phyloP scores from a whole-genome alignment of 1,284 basidiomycete species.

The Cryptococcus hybrid region DNA sequence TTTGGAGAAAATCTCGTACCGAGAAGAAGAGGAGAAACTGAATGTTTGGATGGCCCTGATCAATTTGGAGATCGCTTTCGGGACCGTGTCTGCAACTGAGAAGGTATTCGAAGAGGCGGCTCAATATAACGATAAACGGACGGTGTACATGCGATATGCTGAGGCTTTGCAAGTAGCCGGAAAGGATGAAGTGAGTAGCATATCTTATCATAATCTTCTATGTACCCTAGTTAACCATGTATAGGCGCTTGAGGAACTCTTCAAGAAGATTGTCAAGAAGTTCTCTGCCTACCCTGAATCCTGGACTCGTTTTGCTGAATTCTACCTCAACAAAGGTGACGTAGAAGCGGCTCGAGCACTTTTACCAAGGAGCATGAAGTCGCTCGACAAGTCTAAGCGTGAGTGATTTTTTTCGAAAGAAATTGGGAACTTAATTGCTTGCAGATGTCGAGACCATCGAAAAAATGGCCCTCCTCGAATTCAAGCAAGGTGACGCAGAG shows the following conservation, averaged over 20 bases:
- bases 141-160: conserved; percentile 78
- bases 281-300: conserved; percentile 87
- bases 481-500: conserved; percentile 90
- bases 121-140: conserved; percentile 88
- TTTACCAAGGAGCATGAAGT: conserved; percentile 84
- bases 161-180: conserved; percentile 79
- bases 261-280: conserved; percentile 82
- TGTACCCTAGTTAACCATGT: neutral
- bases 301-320: conserved; percentile 85
- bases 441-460: conserved; percentile 91
- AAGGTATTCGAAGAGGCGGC: conserved; percentile 84
- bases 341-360: conserved; percentile 80
- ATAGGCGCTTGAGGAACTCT: conserved; percentile 83
- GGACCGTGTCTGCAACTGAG: conserved; percentile 76
- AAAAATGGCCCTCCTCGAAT: conserved; percentile 92
- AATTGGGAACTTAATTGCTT: neutral
- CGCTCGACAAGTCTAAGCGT: conserved; percentile 94
- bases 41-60: conserved; percentile 98
- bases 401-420: conserved; percentile 40
- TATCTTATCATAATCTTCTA: too few species aligned
- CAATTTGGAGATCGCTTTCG: conserved; percentile 93
- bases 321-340: conserved; percentile 66
- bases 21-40: conserved; percentile 94
- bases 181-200: conserved; percentile 66
- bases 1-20: conserved; percentile 83